Evolutionary conservation across 768 basidiomycete genomes (phyloP).

Genomic region (Leccinum rimulosum): DNA sequence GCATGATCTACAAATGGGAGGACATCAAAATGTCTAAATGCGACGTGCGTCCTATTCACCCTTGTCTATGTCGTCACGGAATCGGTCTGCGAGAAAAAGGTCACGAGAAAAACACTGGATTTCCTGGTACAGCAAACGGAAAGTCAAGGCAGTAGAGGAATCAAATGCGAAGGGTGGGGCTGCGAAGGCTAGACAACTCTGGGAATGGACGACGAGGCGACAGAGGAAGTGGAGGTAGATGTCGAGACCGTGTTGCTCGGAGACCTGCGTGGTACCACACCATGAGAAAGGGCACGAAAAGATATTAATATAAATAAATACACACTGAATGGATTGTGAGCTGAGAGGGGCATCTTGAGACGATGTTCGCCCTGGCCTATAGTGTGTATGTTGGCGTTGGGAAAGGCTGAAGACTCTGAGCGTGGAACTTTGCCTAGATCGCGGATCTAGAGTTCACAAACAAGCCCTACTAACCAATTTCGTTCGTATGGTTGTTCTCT

Average conservation of each 20-base stretch:
- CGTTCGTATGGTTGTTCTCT: no score
- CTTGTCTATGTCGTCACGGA: no score
- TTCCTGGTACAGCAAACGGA: conserved; percentile 50
- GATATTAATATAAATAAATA: conserved; percentile 17
- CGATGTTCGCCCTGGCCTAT: conserved; percentile 95
- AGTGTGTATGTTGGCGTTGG: conserved; percentile 40
- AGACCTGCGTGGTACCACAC: conserved; percentile 57
- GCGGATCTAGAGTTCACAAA: no score
- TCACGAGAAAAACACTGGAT: no score
- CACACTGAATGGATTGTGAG: conserved; percentile 87
- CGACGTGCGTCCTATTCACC: no score
- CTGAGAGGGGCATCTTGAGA: conserved; percentile 76
- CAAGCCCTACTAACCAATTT: no score
- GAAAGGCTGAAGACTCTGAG: conserved; percentile 28
- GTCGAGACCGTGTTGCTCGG: conserved; percentile 95
- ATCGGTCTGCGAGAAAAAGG: no score
- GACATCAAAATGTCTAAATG: no score
- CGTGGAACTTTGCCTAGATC: no score
- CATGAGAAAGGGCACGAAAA: conserved; percentile 10
- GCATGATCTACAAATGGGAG: no score
- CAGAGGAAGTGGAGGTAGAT: conserved; percentile 98
- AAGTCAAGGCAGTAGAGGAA: conserved; percentile 73
- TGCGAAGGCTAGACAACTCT: conserved; percentile 60
- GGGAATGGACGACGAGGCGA: conserved; percentile 87
- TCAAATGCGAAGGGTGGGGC: conserved; percentile 64